Conservation (phyloP, 2,329 filamentous ascomycete genomes). For the Claviceps sp. region DNA sequence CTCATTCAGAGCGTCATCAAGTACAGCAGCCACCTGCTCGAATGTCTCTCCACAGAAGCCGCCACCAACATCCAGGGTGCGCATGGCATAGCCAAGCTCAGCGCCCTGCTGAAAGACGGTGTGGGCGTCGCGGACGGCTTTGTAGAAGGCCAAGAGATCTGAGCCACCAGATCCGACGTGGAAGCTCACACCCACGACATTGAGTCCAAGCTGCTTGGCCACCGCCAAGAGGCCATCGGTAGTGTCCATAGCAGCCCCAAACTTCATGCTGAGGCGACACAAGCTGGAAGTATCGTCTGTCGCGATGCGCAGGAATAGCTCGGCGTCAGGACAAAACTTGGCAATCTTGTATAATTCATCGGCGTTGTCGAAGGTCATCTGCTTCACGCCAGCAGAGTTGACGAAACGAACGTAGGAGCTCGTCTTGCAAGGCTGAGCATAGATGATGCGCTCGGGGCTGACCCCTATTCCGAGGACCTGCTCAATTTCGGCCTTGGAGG, state of each 20-base stretch:
- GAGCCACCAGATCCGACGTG: conserved; percentile 94
- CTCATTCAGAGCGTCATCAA: conserved; percentile 67
- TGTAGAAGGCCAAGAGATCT: conserved; percentile 80
- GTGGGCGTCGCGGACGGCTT: conserved; percentile 81
- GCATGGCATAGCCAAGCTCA: conserved; percentile 63
- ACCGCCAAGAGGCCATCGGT: conserved; percentile 65
- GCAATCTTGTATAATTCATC: conserved; percentile 98
- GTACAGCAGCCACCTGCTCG: conserved; percentile 72
- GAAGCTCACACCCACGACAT: conserved; percentile 92
- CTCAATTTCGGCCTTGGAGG: conserved; percentile 95
- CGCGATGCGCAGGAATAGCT: conserved; percentile 86
- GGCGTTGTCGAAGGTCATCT: conserved; percentile 99
- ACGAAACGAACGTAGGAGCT: conserved; percentile 94
- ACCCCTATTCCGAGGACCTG: conserved; percentile 73
- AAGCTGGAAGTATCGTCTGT: conserved; percentile 92
- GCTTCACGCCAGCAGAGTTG: conserved; percentile 69
- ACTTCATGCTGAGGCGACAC: conserved; percentile 94
- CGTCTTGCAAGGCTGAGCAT: conserved; percentile 98
- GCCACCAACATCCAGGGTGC: conserved; percentile 85
- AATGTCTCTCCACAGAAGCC: conserved; percentile 88
- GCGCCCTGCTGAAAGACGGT: conserved; percentile 76
- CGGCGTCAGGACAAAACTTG: conserved; percentile 74
- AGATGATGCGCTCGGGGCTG: conserved; percentile 86
- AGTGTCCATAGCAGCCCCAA: conserved; percentile 78
- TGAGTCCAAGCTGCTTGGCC: conserved; percentile 70